phyloP scores from a whole-genome alignment of 2,329 filamentous ascomycete genomes.

The Diplodia sapinea region DNA sequence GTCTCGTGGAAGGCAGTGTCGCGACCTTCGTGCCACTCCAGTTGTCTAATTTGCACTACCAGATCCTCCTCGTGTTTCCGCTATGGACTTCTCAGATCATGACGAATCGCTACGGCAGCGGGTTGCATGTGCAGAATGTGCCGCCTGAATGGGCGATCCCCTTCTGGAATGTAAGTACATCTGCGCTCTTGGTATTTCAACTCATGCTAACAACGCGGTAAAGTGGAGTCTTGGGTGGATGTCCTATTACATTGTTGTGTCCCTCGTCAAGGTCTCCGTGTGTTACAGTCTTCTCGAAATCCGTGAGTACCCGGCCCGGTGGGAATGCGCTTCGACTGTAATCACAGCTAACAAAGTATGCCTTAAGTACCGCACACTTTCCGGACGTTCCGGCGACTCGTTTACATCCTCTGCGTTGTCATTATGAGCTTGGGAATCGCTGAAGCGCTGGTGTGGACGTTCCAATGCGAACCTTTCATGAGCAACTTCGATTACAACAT shows the following conservation, averaged over 20 bases:
- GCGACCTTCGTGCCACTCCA: neutral
- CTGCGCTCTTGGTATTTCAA: too few relatives aligned
- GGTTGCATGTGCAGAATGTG: conserved; percentile 26
- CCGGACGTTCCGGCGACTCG: conserved; percentile 13
- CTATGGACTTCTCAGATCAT: conserved; percentile 25
- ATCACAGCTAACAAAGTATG: neutral
- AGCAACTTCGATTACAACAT: conserved; percentile 28
- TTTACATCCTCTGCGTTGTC: conserved; percentile 11
- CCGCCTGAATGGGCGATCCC: conserved; percentile 12
- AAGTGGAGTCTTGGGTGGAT: conserved; percentile 27
- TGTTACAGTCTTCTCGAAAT: conserved; percentile 31
- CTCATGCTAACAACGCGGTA: neutral
- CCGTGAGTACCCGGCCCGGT: neutral
- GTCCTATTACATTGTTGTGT: conserved; percentile 28
- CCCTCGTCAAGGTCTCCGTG: conserved; percentile 30
- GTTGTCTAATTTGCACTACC: neutral
- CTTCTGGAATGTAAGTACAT: conserved; percentile 23
- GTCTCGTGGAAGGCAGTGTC: neutral
- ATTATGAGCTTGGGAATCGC: conserved; percentile 28
- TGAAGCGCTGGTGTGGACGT: conserved; percentile 24
- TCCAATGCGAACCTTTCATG: conserved; percentile 29
- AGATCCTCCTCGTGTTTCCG: conserved; percentile 27
- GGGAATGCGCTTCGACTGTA: neutral
- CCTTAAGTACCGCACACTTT: conserved; percentile 20
- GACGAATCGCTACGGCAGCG: conserved; percentile 29